Conservation (phyloP, 305 asterid genomes). For the Fraxinus paxiana region DNA sequence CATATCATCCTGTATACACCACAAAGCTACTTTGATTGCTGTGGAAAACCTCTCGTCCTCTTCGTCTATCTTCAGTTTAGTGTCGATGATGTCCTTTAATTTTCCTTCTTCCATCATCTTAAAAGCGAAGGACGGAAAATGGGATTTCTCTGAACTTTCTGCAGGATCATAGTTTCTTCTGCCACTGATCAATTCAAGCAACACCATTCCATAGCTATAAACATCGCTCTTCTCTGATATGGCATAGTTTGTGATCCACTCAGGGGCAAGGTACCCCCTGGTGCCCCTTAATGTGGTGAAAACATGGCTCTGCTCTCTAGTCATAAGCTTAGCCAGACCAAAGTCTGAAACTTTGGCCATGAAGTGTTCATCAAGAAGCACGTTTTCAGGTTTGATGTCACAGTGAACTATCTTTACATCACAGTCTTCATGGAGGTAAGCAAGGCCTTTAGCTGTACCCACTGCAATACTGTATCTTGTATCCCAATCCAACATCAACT, state of each 20-base stretch:
- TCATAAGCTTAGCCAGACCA: constrained; percentile 24
- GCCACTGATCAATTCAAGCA: constrained; percentile 21
- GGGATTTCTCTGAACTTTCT: constrained; percentile 3
- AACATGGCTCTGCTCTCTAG: constrained; percentile 21
- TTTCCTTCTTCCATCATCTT: constrained; percentile 24
- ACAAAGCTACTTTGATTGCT: constrained; percentile 21
- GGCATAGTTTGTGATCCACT: constrained; percentile 1
- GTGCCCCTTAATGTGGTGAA: constrained; percentile 23
- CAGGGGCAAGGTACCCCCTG: constrained; percentile 4
- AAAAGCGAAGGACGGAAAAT: constrained; percentile 17
- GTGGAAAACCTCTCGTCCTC: constrained; percentile 10
- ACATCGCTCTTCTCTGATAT: constrained; percentile 13
- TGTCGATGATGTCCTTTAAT: constrained; percentile 1
- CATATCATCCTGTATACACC: constrained; percentile 15
- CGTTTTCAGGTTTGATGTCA: constrained; percentile 24
- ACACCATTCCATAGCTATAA: constrained; percentile 19
- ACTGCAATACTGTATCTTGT: constrained; percentile 15
- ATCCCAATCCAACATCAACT: constrained; percentile 19
- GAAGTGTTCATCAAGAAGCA: constrained; percentile 19
- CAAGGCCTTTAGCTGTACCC: constrained; percentile 21
- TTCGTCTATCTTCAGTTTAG: constrained; percentile 8
- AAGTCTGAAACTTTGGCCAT: constrained; percentile 22
- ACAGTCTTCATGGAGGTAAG: constrained; percentile 22
- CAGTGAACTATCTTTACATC: constrained; percentile 24
- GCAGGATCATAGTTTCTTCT: constrained; percentile 19